A percentile compares a stretch with the other conserved stretches of the same genome.
Evolutionary conservation across 352 stramenopile genomes (phyloP).

Genomic region (Pythium pyrilobum): DNA sequence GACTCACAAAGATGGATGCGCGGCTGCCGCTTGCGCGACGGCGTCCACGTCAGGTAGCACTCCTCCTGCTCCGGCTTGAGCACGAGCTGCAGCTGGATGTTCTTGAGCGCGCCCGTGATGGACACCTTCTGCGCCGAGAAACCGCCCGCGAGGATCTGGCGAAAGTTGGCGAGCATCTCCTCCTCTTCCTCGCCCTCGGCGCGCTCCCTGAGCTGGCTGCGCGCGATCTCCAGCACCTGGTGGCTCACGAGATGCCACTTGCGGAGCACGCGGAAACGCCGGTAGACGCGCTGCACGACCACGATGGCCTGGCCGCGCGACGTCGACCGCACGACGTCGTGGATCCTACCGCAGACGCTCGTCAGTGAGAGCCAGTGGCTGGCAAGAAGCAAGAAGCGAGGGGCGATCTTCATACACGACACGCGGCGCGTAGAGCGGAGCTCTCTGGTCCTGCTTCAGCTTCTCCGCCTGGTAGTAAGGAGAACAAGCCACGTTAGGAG

Average conservation of each 20-base stretch:
- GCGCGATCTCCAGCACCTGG: conserved; percentile 39
- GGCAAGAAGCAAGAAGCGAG: not conserved
- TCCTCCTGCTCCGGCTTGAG: conserved; percentile 34
- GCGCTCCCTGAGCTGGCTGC: conserved; percentile 22
- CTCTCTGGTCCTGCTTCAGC: conserved; percentile 24
- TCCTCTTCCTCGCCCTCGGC: conserved; percentile 28
- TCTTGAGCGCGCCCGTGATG: conserved; percentile 63
- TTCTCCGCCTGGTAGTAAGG: conserved; percentile 10
- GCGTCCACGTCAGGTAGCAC: conserved; percentile 69
- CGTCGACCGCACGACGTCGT: not conserved
- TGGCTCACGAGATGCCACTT: conserved; percentile 36
- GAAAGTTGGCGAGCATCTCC: conserved; percentile 45
- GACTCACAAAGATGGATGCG: conserved; percentile 54
- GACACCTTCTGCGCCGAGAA: conserved; percentile 69
- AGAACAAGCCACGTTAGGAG: too few relatives aligned
- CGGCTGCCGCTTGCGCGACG: conserved; percentile 61
- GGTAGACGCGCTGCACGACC: conserved; percentile 24
- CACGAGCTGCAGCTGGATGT: conserved; percentile 50
- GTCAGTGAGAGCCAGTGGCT: not conserved
- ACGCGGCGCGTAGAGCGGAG: conserved; percentile 13
- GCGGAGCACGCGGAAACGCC: conserved; percentile 32
- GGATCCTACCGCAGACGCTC: not conserved
- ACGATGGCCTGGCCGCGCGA: conserved; percentile 12
- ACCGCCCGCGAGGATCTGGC: conserved; percentile 36
- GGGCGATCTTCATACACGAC: conserved; percentile 3